A percentile compares a stretch with the other conserved stretches of the same genome.
These are phyloP conservation scores for Penicillium verrucosum DNA, from an alignment of 2,329 filamentous ascomycete genomes.

Conservation along the genomic window DNA sequence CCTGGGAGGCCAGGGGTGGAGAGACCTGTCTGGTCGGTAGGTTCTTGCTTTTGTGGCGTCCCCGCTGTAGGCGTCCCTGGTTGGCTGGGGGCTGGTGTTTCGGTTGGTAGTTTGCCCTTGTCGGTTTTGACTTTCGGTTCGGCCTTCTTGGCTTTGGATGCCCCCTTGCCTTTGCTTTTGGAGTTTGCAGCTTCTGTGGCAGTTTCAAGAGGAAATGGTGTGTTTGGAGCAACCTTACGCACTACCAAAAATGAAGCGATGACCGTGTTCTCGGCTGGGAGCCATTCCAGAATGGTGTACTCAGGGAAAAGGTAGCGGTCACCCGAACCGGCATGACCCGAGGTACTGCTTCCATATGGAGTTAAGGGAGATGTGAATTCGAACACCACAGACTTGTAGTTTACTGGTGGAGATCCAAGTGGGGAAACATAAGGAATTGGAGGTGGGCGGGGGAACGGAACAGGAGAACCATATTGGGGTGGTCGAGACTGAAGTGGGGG, in stretches of 20 bases:
- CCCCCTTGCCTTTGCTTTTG: conserved; percentile 31
- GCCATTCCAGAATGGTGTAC: conserved; percentile 48
- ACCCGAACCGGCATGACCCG: conserved; percentile 41
- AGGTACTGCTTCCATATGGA: conserved; percentile 41
- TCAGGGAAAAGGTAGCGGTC: conserved; percentile 51
- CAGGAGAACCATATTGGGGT: conserved; percentile 32
- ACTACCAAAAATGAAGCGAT: conserved; percentile 49
- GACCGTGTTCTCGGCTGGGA: conserved; percentile 45
- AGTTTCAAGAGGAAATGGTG: conserved; percentile 38
- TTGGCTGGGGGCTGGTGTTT: conserved; percentile 9
- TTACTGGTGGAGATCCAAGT: conserved; percentile 35
- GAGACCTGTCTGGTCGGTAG: not conserved
- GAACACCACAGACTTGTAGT: conserved; percentile 48
- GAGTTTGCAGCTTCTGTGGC: conserved; percentile 28
- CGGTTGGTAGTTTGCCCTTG: conserved; percentile 19
- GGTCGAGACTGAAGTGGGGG: conserved; percentile 39
- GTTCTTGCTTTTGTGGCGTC: conserved; percentile 16
- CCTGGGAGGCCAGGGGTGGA: conserved; percentile 6
- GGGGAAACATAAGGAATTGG: conserved; percentile 30
- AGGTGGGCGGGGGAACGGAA: not conserved
- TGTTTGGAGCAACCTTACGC: conserved; percentile 41
- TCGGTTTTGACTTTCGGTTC: conserved; percentile 26
- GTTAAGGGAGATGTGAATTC: conserved; percentile 46
- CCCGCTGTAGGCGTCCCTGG: conserved; percentile 14
- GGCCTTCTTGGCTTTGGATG: conserved; percentile 40